phyloP scores from a whole-genome alignment of 1,284 basidiomycete species.

The Mycena citricolor region DNA sequence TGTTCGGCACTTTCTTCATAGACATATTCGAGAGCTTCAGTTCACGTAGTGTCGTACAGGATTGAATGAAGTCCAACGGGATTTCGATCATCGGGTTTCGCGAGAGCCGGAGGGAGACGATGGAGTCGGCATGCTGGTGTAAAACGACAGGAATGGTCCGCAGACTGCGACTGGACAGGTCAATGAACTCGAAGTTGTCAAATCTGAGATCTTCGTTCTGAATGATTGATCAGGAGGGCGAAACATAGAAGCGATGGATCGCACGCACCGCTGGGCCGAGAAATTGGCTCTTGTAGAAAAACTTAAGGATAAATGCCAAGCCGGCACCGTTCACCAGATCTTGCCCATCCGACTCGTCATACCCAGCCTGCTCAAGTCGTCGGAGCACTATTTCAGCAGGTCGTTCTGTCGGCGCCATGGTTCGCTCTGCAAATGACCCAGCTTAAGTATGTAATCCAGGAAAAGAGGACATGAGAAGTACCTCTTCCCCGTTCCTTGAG shows the following conservation, averaged over 20 bases:
- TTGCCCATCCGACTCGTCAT: constrained; percentile 44
- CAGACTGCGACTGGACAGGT: constrained; percentile 81
- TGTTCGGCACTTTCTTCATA: constrained; percentile 89
- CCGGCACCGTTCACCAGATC: constrained; percentile 63
- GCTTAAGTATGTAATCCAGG: background rate
- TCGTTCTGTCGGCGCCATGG: constrained; percentile 77
- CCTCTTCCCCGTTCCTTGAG: constrained; percentile 83
- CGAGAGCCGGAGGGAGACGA: constrained; percentile 87
- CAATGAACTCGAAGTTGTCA: constrained; percentile 79
- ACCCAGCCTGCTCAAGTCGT: constrained; percentile 88
- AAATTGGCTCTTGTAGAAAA: constrained; percentile 78
- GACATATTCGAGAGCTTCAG: constrained; percentile 89
- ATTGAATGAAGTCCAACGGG: constrained; percentile 94
- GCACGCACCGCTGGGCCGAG: constrained; percentile 64
- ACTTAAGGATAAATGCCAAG: constrained; percentile 84
- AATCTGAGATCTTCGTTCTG: constrained; percentile 72
- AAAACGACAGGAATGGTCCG: constrained; percentile 89
- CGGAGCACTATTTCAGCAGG: constrained; percentile 85
- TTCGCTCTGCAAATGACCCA: constrained; percentile 58
- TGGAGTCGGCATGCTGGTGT: constrained; percentile 84
- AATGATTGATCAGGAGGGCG: constrained; percentile 2
- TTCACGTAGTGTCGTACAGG: constrained; percentile 81
- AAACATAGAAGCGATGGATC: background rate
- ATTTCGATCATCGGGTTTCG: constrained; percentile 96
- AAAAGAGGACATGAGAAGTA: constrained; percentile 35